phyloP scores from a whole-genome alignment of 106 monocot species.

The Amphibolis antarctica region DNA sequence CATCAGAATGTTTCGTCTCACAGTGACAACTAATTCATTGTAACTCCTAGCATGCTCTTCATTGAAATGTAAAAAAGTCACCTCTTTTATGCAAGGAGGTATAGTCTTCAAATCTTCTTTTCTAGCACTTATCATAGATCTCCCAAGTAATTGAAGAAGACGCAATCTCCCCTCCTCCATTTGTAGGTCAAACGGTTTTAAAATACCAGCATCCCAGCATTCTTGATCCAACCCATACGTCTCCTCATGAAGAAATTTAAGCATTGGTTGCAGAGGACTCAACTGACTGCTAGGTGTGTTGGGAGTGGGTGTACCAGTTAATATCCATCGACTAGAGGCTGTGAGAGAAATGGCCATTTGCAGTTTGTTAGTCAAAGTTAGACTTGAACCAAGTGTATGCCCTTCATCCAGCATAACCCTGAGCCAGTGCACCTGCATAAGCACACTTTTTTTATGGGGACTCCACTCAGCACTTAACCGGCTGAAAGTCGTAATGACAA shows the following conservation, averaged over 20 bases:
- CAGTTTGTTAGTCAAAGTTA: conserved; percentile 84
- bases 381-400: conserved; percentile 90
- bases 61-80: conserved; percentile 61
- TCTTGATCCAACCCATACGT: conserved; percentile 62
- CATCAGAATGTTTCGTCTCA: conserved; percentile 87
- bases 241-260: conserved; percentile 96
- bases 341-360: conserved; percentile 82
- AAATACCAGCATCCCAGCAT: conserved; percentile 77
- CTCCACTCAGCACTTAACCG: conserved; percentile 86
- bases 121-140: conserved; percentile 90
- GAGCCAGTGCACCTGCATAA: conserved; percentile 93
- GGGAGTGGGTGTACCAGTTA: conserved; percentile 97
- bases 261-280: conserved; percentile 81
- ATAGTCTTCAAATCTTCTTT: conserved; percentile 72
- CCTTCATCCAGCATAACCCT: conserved; percentile 94
- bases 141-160: conserved; percentile 51
- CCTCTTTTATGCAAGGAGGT: conserved; percentile 80
- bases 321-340: conserved; percentile 85
- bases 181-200: conserved; percentile 75
- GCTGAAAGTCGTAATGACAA: conserved; percentile 92
- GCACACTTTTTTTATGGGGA: conserved; percentile 52
- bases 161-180: conserved; percentile 59
- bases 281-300: conserved; percentile 91
- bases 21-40: conserved; percentile 84
- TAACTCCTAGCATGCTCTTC: conserved; percentile 82